A percentile compares a stretch with the other conserved stretches of the same genome.
phyloP scores from a whole-genome alignment of 495 filamentous ascomycete genomes.

The Aspergillus heteromorphus region DNA sequence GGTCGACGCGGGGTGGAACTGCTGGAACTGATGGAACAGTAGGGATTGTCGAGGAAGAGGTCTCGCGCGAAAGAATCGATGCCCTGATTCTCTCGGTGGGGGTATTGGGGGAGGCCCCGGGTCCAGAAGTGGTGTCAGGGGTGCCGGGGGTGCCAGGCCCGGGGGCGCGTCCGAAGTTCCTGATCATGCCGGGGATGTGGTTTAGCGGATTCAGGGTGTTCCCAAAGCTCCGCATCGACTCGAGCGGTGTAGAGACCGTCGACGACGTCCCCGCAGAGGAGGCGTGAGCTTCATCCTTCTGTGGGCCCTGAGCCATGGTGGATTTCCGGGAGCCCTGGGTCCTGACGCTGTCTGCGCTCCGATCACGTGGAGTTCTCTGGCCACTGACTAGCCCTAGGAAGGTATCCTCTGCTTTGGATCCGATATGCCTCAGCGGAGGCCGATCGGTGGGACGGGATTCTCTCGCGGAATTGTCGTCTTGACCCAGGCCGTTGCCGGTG shows the following conservation, averaged over 20 bases:
- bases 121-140: conserved; percentile 6
- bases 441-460: conserved; percentile 37
- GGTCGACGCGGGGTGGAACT: conserved; percentile 49
- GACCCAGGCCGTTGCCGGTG: conserved; percentile 48
- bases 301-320: conserved; percentile 13
- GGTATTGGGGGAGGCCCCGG: conserved; percentile 20
- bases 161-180: conserved; percentile 78
- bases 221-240: conserved; percentile 78
- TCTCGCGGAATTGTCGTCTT: conserved; percentile 41
- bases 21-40: conserved; percentile 14
- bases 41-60: conserved; percentile 10
- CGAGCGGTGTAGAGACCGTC: conserved; percentile 54
- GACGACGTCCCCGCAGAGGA: conserved; percentile 22
- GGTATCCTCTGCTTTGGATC: conserved; percentile 47
- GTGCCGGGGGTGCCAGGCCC: conserved; percentile 33
- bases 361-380: conserved; percentile 57
- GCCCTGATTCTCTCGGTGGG: conserved; percentile 26
- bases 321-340: conserved; percentile 45
- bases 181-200: conserved; percentile 66
- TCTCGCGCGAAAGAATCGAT: conserved; percentile 21
- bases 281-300: conserved; percentile 23
- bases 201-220: conserved; percentile 82
- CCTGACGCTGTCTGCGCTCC: conserved; percentile 69
- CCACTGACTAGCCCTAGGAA: conserved; percentile 61
- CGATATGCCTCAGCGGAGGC: conserved; percentile 25